Evolutionary conservation across 257 asterid genomes (phyloP).

Genomic region (Penstemon newberryi): DNA sequence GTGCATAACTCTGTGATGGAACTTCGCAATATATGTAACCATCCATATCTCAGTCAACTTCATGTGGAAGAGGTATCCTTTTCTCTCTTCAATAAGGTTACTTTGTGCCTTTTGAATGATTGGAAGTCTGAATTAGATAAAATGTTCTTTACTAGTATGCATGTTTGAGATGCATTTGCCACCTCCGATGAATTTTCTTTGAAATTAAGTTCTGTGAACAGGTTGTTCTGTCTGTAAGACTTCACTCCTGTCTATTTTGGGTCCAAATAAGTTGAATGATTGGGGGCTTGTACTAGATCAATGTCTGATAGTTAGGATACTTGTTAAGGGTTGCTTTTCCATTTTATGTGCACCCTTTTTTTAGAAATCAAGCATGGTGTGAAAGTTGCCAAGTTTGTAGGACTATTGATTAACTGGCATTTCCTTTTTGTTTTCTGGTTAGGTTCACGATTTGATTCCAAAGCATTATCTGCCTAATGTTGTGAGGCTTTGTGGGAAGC

Average conservation of each 20-base stretch:
- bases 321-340: constrained; percentile 7
- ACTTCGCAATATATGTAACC: constrained; percentile 97
- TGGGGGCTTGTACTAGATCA: constrained; percentile 19
- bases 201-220: constrained; percentile 20
- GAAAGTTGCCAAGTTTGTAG: constrained; percentile 3
- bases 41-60: constrained; percentile 97
- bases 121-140: constrained; percentile 12
- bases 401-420: constrained; percentile 9
- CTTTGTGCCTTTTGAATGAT: constrained; percentile 9
- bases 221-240: constrained; percentile 14
- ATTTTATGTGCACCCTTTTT: neutral
- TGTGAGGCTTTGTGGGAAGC: constrained; percentile 97
- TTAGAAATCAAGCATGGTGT: constrained; percentile 5
- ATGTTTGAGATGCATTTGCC: neutral
- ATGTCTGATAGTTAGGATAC: constrained; percentile 9
- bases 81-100: constrained; percentile 18
- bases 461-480: constrained; percentile 83
- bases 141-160: neutral
- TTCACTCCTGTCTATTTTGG: constrained; percentile 8
- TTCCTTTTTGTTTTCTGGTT: constrained; percentile 20
- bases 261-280: constrained; percentile 15
- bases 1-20: constrained; percentile 99
- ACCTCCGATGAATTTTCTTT: constrained; percentile 2
- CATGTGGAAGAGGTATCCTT: constrained; percentile 93
- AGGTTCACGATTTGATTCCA: constrained; percentile 92